Evolutionary conservation across 2,329 filamentous ascomycete species (phyloP).

Genomic region (Cercospora citrullina): DNA sequence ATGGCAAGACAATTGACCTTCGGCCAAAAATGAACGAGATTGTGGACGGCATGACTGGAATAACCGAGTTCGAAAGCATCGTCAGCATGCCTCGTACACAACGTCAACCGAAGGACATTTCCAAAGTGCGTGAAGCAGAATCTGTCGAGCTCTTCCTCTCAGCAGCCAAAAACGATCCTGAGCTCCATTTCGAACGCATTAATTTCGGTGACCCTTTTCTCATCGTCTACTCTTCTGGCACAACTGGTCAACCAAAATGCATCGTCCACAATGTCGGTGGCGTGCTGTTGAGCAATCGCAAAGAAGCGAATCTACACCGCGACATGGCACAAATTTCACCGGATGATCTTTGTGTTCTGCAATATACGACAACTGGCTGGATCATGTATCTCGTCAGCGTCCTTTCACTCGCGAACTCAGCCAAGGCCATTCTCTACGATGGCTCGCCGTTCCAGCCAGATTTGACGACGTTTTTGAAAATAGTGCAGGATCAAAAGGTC

Average conservation of each 20-base stretch:
- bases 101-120: slow-evolving; percentile 58
- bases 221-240: slow-evolving; percentile 72
- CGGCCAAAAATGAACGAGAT: slow-evolving; percentile 70
- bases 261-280: slow-evolving; percentile 78
- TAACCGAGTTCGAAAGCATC: slow-evolving; percentile 61
- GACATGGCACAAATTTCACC: slow-evolving; percentile 42
- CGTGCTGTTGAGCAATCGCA: slow-evolving; percentile 57
- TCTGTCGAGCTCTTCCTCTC: slow-evolving; percentile 47
- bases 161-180: slow-evolving; percentile 41
- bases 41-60: slow-evolving; percentile 60
- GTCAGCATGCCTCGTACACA: slow-evolving; percentile 68
- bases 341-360: slow-evolving; percentile 48
- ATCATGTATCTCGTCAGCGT: slow-evolving; percentile 79
- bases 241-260: slow-evolving; percentile 80
- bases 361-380: slow-evolving; percentile 73
- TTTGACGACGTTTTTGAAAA: slow-evolving; percentile 60
- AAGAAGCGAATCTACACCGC: slow-evolving; percentile 62
- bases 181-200: slow-evolving; percentile 59
- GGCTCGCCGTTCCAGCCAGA: slow-evolving; percentile 77
- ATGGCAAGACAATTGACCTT: slow-evolving; percentile 72
- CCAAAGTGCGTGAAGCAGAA: slow-evolving; percentile 51
- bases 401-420: slow-evolving; percentile 60
- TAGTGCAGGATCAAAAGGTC: slow-evolving; percentile 63
- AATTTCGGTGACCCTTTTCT: slow-evolving; percentile 74
- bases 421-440: slow-evolving; percentile 71